Percentiles rank a stretch among this genome's conserved stretches.
Conservation (phyloP, 495 filamentous ascomycete genomes). For the Aspergillus sclerotiicarbonarius region DNA sequence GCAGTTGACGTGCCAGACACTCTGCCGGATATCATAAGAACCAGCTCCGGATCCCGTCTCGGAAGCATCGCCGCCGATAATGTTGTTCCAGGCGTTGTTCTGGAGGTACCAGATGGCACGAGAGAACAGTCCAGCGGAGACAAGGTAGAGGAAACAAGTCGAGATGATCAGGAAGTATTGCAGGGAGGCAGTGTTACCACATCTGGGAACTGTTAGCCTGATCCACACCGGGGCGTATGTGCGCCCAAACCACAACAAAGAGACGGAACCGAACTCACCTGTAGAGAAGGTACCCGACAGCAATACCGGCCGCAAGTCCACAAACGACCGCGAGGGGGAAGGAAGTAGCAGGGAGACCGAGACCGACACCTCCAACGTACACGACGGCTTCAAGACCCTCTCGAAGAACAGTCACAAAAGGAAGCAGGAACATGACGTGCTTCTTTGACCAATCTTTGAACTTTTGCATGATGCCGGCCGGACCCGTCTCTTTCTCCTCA, state of each 20-base stretch:
- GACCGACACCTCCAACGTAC: conserved; percentile 76
- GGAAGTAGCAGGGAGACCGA: conserved; percentile 66
- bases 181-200: conserved; percentile 61
- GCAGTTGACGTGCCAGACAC: conserved; percentile 93
- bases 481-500: conserved; percentile 45
- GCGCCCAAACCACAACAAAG: no score
- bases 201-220: conserved; percentile 33
- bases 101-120: conserved; percentile 72
- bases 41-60: conserved; percentile 77
- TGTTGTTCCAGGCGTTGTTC: conserved; percentile 59
- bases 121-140: conserved; percentile 78
- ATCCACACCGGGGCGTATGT: no score
- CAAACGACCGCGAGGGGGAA: conserved; percentile 73
- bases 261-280: no score
- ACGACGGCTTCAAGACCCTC: conserved; percentile 82
- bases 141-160: conserved; percentile 79
- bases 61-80: conserved; percentile 68
- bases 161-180: conserved; percentile 79
- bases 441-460: conserved; percentile 69
- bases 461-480: conserved; percentile 24
- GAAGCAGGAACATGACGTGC: conserved; percentile 78
- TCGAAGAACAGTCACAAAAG: conserved; percentile 76
- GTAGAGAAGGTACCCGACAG: conserved; percentile 73
- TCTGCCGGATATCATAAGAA: conserved; percentile 80
- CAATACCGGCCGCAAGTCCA: conserved; percentile 60